Base-by-base conservation (phyloP, 129 eudicot genomes). In the Solidago caesia region DNA sequence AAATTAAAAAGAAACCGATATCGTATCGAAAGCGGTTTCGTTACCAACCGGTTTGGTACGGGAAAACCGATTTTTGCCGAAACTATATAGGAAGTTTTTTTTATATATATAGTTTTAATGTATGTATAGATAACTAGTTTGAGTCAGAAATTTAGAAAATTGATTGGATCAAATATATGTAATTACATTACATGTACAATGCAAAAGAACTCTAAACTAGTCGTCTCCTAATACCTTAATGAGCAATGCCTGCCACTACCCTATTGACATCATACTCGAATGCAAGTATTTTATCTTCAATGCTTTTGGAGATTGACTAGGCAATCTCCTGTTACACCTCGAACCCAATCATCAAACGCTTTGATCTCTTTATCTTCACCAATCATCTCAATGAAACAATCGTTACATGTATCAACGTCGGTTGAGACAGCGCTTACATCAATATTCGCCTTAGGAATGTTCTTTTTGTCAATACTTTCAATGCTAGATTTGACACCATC, bases 341-440 rank as follows among this genome's bases (percentile, higher is more conserved):
- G 64, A 72, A 85, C 79, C 89, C 89, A 85, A 0, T 62, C 80
- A 62, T 79, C 79, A 75, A 85, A 82, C 41, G 73, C 75, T 64
- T 67, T 76, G 25, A 75, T n/a, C 68, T 85, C 83, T 14, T 60
- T 66, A 44, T 82, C 84, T 39, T 76, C 82, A 39, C 77, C 74
- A 9, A 29, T 56, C 74, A 75, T 61, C 33, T 85, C 84, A 11
- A 63, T 13, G 46, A 74, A 78, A 43, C 84, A 79, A 6, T 82
- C 79, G 4, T 79, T 69, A 44, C 89, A 85, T 1, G 86, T 78
- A 47, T 78, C 84, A 42, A 82, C 65, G 9, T 81, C 73, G 0
- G 86, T 47, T 1, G 83, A 67, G 15, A 82, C 13, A 10, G 71
- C 84, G 11, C 79, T 79, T 15, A 85, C 46, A 60, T 82, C 89